Conservation (phyloP, 495 filamentous ascomycete species). For the Daldinia vernicosa region DNA sequence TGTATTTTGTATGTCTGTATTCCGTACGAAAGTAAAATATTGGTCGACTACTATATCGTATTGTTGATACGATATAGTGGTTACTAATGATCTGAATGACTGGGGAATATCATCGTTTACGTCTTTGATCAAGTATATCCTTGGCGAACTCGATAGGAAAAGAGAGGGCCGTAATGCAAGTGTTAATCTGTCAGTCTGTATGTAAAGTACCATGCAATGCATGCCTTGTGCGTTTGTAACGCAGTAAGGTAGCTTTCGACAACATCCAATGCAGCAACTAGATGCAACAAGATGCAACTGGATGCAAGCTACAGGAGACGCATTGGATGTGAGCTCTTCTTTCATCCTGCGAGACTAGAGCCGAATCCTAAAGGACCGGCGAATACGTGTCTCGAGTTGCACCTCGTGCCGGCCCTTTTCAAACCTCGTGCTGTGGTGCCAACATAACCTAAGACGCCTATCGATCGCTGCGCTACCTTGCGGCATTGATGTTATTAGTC, state of each 20-base stretch:
- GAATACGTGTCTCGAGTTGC: constrained; percentile 10
- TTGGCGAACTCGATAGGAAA: neutral
- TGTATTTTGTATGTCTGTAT: neutral
- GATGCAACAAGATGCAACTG: constrained; percentile 23
- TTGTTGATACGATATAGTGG: neutral
- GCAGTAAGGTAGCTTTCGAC: constrained; percentile 30
- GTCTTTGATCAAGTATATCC: neutral
- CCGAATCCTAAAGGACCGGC: constrained; percentile 19
- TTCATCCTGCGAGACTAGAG: constrained; percentile 8
- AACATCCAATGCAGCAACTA: constrained; percentile 29
- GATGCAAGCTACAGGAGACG: constrained; percentile 35
- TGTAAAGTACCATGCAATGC: constrained; percentile 14
- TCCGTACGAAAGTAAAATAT: neutral
- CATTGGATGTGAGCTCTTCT: constrained; percentile 19
- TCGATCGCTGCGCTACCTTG: neutral
- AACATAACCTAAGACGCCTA: constrained; percentile 5
- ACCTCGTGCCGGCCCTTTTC: constrained; percentile 5
- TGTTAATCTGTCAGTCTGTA: neutral
- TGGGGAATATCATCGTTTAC: neutral
- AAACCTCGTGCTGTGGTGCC: neutral
- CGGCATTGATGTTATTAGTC: neutral
- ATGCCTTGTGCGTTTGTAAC: constrained; percentile 5
- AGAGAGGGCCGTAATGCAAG: neutral
- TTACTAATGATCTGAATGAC: neutral
- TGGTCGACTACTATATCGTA: neutral